Conservation (phyloP, 257 asterid genomes). For the Galeopsis tetrahit region DNA sequence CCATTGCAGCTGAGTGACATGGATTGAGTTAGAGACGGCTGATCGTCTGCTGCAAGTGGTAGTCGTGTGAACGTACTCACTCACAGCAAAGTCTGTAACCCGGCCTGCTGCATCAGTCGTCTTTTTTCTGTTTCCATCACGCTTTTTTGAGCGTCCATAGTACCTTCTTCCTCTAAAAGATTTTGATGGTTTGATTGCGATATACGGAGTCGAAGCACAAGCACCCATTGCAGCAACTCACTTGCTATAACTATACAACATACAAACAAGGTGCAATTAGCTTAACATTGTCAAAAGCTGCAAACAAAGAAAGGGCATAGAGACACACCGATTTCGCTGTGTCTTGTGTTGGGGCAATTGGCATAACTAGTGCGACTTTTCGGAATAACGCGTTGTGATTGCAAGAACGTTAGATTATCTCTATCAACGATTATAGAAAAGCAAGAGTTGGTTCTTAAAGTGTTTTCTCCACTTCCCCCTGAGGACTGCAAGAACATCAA, state of each 20-base stretch:
- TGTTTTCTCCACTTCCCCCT: constrained; percentile 37
- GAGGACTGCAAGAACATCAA: constrained; percentile 33
- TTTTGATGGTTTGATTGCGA: constrained; percentile 40
- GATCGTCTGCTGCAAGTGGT: constrained; percentile 73
- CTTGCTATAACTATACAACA: constrained; percentile 33
- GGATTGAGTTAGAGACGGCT: constrained; percentile 70
- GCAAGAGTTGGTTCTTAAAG: constrained; percentile 16
- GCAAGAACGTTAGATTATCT: constrained; percentile 23
- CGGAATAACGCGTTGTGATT: not conserved
- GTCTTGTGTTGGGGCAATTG: not conserved
- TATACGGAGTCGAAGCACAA: constrained; percentile 65
- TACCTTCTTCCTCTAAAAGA: constrained; percentile 41
- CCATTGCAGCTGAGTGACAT: constrained; percentile 85
- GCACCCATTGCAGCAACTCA: constrained; percentile 64
- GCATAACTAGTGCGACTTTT: constrained; percentile 30
- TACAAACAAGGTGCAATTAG: not conserved
- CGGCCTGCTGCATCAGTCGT: constrained; percentile 53
- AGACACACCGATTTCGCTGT: not conserved
- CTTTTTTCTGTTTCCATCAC: constrained; percentile 51
- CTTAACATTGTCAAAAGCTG: constrained; percentile 5
- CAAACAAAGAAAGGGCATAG: constrained; percentile 8
- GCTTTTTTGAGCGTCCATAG: constrained; percentile 48
- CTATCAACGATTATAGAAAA: constrained; percentile 11
- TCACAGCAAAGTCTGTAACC: constrained; percentile 60
- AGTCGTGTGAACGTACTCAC: constrained; percentile 73